These are phyloP conservation scores for Eucalyptus coolabah DNA, from an alignment of 345 rosid genomes.

Conservation along the genomic window DNA sequence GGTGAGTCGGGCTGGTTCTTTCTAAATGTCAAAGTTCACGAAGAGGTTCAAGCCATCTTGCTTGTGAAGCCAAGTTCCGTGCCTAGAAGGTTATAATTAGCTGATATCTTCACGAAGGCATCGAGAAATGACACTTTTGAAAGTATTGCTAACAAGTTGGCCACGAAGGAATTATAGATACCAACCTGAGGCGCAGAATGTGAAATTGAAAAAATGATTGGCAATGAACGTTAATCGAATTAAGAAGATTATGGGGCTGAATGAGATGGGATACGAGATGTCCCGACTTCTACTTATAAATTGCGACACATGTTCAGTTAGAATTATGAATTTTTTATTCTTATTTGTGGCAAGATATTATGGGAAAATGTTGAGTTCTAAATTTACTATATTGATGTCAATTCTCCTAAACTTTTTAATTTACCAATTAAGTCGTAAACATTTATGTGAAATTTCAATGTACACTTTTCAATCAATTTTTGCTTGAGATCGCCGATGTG, in stretches of 20 bases:
- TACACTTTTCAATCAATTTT: background rate
- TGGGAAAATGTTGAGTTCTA: background rate
- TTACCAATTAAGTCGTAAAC: fast-evolving
- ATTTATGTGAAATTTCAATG: background rate
- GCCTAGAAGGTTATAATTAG: background rate
- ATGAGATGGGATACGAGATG: background rate
- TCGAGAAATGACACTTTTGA: background rate
- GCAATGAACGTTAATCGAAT: too few species aligned
- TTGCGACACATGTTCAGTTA: background rate
- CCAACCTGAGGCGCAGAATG: background rate
- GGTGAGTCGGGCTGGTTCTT: background rate
- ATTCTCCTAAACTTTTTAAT: background rate
- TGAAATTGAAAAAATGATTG: too few species aligned
- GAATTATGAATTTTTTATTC: background rate
- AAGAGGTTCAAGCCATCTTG: background rate
- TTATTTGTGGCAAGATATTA: background rate
- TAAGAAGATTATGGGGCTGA: background rate
- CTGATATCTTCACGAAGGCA: background rate
- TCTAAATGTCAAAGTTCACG: background rate
- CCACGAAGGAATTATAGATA: background rate
- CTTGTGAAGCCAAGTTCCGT: background rate
- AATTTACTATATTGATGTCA: fast-evolving
- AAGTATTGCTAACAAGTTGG: background rate
- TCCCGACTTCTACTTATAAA: background rate
- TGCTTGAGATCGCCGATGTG: fast-evolving